Base-by-base conservation (phyloP, 352 stramenopile genomes). In the Thalassiosira ordinaria region DNA sequence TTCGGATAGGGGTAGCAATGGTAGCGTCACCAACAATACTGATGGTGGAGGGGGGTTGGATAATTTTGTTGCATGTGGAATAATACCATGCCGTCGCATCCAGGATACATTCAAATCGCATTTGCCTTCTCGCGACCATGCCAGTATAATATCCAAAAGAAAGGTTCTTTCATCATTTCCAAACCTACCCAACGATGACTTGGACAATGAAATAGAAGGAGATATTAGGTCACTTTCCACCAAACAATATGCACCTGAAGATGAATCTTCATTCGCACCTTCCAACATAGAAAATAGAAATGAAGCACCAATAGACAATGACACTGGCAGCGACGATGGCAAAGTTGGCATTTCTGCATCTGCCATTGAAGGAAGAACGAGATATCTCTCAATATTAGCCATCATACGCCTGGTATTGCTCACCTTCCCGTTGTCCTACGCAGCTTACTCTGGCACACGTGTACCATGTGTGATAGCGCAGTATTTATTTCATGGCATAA, bases 401-500 rank as follows among this genome's bases (percentile, higher is more conserved):
- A 59, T 85, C 6, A 62, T 87, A 62, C 74, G 88, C 24, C 60
- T 93, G 20, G 44, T 85, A 26, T 44, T 91, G 8, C 68, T 93
- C 39, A 56, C 86, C 1, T 63, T 90, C 11, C 88, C 88, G 6
- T 74, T 93, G 16, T 75, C 85, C 11, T 93, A 90, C 67, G 81
- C 89, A 62, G 87, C 84, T 20, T 92, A 89, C 49, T 84, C 78
- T 49, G 88, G 88, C 0, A 93, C 85, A 24, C 80, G 82, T 41
- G 60, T 93, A 14, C 53, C 72, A 29, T 92, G 76, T 77, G 69
- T 81, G 24, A 71, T 78, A 11, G 57, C 78, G n/a, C 90, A 91
- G 59, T 81, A 79, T 57, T 26, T 85, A 8, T 88, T 93, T 44
- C 88, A 93, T 53, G 74, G 55, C 0, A 65, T 62, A 26, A 89